These are phyloP conservation scores for Clavispora fructus DNA, from an alignment of 805 yeast species.

Conservation along the genomic window DNA sequence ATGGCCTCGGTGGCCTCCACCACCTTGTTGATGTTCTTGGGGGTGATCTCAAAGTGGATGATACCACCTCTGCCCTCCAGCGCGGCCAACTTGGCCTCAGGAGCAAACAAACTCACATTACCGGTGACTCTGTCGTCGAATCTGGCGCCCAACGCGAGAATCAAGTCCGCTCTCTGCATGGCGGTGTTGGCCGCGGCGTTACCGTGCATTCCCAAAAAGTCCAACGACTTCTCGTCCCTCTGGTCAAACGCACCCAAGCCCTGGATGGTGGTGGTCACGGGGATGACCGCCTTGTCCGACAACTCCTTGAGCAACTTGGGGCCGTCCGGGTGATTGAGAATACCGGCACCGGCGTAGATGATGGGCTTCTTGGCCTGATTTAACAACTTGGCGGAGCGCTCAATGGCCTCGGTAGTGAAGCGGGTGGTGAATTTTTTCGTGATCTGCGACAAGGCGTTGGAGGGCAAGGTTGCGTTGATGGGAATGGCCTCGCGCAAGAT, in stretches of 20 bases:
- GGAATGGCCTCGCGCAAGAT: conserved; percentile 85
- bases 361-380: conserved; percentile 84
- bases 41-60: conserved; percentile 90
- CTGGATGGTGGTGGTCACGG: conserved; percentile 94
- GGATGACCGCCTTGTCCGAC: conserved; percentile 85
- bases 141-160: conserved; percentile 93
- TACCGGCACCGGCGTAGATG: conserved; percentile 89
- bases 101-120: conserved; percentile 81
- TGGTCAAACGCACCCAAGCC: conserved; percentile 95
- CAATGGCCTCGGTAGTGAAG: conserved; percentile 68
- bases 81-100: conserved; percentile 88
- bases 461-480: conserved; percentile 67
- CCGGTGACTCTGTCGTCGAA: conserved; percentile 98
- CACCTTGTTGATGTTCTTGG: conserved; percentile 96
- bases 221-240: conserved; percentile 81
- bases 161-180: conserved; percentile 88
- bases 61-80: conserved; percentile 89
- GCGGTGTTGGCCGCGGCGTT: conserved; percentile 92
- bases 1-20: conserved; percentile 94
- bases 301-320: conserved; percentile 75
- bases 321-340: conserved; percentile 73
- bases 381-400: conserved; percentile 71
- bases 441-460: conserved; percentile 61
- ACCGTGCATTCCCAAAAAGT: conserved; percentile 99
- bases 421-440: conserved; percentile 67